A percentile compares a stretch with the other conserved stretches of the same genome.
Conservation (phyloP, 2,329 filamentous ascomycete species). For the Phaeoacremonium minimum region DNA sequence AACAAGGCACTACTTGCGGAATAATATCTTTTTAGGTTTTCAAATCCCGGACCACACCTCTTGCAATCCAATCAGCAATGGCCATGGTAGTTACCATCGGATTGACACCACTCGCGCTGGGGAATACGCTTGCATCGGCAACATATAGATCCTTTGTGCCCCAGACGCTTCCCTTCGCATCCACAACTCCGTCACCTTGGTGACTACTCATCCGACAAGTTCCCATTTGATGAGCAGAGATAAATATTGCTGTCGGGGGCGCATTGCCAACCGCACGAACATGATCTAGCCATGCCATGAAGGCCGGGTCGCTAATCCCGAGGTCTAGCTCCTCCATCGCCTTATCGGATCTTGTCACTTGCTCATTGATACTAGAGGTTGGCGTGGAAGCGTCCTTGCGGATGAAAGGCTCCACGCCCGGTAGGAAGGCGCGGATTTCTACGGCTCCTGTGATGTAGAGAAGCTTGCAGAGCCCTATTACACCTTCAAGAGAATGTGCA, state of each 20-base stretch:
- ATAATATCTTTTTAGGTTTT: too few species aligned
- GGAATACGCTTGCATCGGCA: constrained; percentile 72
- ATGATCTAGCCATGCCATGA: constrained; percentile 56
- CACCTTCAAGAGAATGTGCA: constrained; percentile 65
- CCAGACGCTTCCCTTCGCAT: constrained; percentile 59
- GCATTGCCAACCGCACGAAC: constrained; percentile 43
- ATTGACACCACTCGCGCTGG: constrained; percentile 73
- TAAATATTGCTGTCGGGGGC: constrained; percentile 49
- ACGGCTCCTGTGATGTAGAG: constrained; percentile 72
- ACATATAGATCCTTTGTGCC: constrained; percentile 62
- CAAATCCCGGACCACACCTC: constrained; percentile 48
- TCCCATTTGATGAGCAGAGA: constrained; percentile 80
- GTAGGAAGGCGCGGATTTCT: constrained; percentile 69
- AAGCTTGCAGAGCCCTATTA: constrained; percentile 70
- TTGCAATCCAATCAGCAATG: constrained; percentile 61
- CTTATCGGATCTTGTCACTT: constrained; percentile 1
- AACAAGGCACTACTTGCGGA: too few species aligned
- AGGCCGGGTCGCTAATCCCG: constrained; percentile 54
- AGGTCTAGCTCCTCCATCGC: constrained; percentile 15
- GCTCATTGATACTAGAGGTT: background rate
- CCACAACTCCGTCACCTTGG: constrained; percentile 51
- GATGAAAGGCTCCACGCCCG: constrained; percentile 60
- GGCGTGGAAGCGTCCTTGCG: constrained; percentile 20
- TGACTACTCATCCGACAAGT: constrained; percentile 65
- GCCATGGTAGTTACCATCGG: constrained; percentile 79